Base-by-base conservation (phyloP, 1,284 basidiomycete species). In the Exobasidium cylindrosporum region DNA sequence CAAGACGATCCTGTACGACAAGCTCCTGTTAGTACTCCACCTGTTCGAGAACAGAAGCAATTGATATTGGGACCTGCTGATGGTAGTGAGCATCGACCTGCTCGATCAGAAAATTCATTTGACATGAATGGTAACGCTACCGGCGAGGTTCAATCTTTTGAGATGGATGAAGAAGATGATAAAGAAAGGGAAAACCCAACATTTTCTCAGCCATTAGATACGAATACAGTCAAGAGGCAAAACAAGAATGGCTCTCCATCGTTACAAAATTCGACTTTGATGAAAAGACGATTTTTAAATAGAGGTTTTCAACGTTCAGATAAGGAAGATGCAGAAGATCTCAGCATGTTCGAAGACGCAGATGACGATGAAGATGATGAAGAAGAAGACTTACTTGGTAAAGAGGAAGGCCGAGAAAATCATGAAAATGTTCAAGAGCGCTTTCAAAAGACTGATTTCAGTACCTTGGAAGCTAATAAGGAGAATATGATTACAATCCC, bases 1-100 rank as follows among this genome's bases (percentile, higher is more conserved):
- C 4, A 35, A 46, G 21, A 49, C 14, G 54, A 58, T 21, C 11
- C 30, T 10, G 21, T 29, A 29, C 21, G 47, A 55, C 53, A 43
- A 21, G 6, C 31, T 32, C 43, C 24, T 6, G 10, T 30, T 13
- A 5, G 47, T n/a, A 32, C 13, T 28, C 21, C 24, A 57, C 43
- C 26, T 31, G 46, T 21, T 47, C 64, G 68, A 43, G 56, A 40
- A 24, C 7, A 40, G 35, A 40, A 17, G 35, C 35, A 40, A 7
- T 64, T 79, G 23, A 68, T 72, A 21, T 66, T 79, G 11, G 77
- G 77, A 31, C 77, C 77, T 29, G 73, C 75, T 5, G 75, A 70
- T 5, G 66, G 66, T 14, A 63, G 62, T 21, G 60, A 56, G 21
- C 65, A 67, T 31, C 45, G 58, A 7, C 52, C 44, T 4, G 53